Conservation (phyloP, 2,329 filamentous ascomycete species). For the Metarhizium anisopliae region DNA sequence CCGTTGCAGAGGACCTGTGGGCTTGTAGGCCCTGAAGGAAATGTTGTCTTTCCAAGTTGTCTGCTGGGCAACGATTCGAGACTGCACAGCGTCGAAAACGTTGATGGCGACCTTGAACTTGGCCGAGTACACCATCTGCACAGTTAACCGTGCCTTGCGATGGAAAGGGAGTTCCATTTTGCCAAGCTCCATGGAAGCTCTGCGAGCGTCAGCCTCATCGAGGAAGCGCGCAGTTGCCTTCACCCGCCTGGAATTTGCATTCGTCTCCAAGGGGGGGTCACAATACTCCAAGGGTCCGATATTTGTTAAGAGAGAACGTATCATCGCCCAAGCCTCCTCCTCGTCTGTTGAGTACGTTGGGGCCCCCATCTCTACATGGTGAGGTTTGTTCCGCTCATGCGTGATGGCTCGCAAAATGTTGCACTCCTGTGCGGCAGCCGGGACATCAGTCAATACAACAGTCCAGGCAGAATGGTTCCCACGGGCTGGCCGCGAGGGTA, state of each 20-base stretch:
- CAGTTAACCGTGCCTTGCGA: conserved; percentile 22
- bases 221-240: conserved; percentile 31
- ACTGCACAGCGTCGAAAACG: conserved; percentile 23
- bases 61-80: conserved; percentile 16
- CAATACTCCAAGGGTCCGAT: conserved; percentile 26
- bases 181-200: conserved; percentile 24
- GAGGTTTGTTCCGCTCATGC: background rate
- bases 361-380: conserved; percentile 13
- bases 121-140: conserved; percentile 25
- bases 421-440: background rate
- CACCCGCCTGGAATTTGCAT: conserved; percentile 16
- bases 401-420: background rate
- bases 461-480: conserved; percentile 3
- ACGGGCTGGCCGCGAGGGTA: conserved; percentile 12
- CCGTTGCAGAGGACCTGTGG: conserved; percentile 9
- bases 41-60: conserved; percentile 21
- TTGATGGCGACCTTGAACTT: conserved; percentile 26
- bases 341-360: conserved; percentile 9
- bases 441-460: background rate
- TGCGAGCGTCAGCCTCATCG: conserved; percentile 25
- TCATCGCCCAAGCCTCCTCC: conserved; percentile 7
- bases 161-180: conserved; percentile 21
- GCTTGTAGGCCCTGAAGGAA: conserved; percentile 10
- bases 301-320: conserved; percentile 20
- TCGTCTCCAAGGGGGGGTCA: conserved; percentile 13